Conservation (phyloP, 2,329 filamentous ascomycete genomes). For the Colletotrichum sansevieriae region DNA sequence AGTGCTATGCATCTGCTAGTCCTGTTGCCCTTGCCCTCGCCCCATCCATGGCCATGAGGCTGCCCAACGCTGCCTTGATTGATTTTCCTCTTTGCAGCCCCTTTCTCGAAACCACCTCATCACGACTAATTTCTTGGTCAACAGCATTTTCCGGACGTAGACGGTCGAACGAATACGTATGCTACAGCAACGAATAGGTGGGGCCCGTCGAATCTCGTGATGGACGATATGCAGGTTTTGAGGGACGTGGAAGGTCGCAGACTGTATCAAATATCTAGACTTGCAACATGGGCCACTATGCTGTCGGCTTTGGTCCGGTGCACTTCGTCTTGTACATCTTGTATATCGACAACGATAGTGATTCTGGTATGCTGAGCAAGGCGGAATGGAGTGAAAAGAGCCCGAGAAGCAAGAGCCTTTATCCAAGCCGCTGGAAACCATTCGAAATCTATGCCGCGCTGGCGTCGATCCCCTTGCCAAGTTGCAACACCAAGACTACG, state of each 20-base stretch:
- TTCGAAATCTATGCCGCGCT: background rate
- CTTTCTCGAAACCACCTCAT: background rate
- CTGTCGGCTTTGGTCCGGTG: background rate
- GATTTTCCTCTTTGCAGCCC: background rate
- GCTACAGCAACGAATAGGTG: background rate
- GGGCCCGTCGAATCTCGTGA: constrained; percentile 3
- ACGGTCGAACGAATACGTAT: constrained; percentile 1
- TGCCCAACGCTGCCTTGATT: background rate
- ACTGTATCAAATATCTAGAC: constrained; percentile 2
- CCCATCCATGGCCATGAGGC: background rate
- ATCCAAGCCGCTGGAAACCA: background rate
- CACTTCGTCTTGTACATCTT: background rate
- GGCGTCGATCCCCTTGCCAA: background rate
- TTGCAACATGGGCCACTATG: background rate
- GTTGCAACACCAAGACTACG: background rate
- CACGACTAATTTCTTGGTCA: constrained; percentile 6
- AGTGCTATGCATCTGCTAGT: background rate
- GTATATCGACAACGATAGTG: background rate
- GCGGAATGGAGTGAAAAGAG: background rate
- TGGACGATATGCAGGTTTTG: constrained; percentile 47
- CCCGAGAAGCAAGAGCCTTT: background rate
- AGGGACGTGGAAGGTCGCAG: constrained; percentile 47
- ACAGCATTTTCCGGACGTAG: constrained; percentile 1
- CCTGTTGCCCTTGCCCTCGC: background rate
- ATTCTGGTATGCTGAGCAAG: background rate